Conservation (phyloP, 176 grass and related monocot genomes). For the Melocanna baccifera region DNA sequence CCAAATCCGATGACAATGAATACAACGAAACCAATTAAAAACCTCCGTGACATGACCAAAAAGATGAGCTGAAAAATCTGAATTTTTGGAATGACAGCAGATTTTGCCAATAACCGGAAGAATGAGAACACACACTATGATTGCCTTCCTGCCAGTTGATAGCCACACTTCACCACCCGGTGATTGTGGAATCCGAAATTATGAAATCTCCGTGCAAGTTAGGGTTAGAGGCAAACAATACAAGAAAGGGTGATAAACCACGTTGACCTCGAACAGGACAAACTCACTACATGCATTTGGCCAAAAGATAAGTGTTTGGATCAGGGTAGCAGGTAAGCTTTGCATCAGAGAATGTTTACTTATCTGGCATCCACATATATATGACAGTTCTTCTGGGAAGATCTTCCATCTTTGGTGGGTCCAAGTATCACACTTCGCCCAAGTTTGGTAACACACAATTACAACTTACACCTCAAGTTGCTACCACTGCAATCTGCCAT, state of each 20-base stretch:
- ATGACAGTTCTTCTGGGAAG: background rate
- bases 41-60: background rate
- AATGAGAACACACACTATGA: background rate
- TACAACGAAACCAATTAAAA: background rate
- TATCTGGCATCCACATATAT: background rate
- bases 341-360: background rate
- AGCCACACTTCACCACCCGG: background rate
- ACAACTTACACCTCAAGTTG: background rate
- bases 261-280: background rate
- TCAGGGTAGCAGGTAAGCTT: background rate
- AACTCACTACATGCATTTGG: background rate
- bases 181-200: background rate
- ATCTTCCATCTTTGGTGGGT: background rate
- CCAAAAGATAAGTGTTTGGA: background rate
- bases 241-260: background rate
- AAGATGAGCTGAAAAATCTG: background rate
- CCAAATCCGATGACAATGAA: background rate
- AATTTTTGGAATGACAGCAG: background rate
- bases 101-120: background rate
- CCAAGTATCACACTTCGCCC: background rate
- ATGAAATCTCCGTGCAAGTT: background rate
- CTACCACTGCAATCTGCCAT: background rate
- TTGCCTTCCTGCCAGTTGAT: background rate
- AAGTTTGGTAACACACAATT: background rate
- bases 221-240: background rate